These are phyloP conservation scores for Fusarium mundagurra DNA, from an alignment of 2,329 filamentous ascomycete genomes.

Conservation along the genomic window DNA sequence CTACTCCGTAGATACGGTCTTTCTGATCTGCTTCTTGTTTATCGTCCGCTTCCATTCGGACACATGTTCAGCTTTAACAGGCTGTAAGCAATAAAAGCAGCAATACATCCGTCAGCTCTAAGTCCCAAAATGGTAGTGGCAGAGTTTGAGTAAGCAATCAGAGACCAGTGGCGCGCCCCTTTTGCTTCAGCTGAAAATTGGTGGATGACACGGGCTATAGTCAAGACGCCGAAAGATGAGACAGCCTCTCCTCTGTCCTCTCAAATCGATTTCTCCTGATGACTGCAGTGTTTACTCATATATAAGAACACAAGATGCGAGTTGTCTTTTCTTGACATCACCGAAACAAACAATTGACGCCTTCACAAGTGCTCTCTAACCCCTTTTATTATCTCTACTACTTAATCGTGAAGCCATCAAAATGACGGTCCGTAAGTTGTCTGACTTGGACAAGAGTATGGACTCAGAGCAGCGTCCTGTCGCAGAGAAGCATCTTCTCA, in stretches of 20 bases:
- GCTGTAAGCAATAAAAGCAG: not conserved
- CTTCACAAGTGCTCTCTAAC: not conserved
- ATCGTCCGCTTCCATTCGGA: not conserved
- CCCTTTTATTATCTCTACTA: not conserved
- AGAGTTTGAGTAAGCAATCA: not conserved
- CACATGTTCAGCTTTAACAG: not conserved
- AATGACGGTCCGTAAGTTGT: constrained; percentile 10
- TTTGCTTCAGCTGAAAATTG: not conserved
- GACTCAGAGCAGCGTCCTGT: constrained; percentile 40
- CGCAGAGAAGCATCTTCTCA: constrained; percentile 64
- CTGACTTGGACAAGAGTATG: constrained; percentile 20
- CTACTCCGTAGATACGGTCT: too few relatives aligned
- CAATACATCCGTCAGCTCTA: not conserved
- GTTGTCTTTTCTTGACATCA: not conserved
- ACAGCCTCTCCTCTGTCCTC: not conserved
- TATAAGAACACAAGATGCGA: not conserved
- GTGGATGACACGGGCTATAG: constrained; percentile 10
- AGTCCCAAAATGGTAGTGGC: not conserved
- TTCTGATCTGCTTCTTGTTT: not conserved
- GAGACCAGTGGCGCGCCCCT: not conserved
- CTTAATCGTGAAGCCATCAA: not conserved
- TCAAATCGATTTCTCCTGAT: not conserved
- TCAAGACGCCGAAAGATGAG: constrained; percentile 14
- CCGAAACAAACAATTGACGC: not conserved
- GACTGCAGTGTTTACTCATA: not conserved